Evolutionary conservation across 495 filamentous ascomycete genomes (phyloP), one percentile per base, ranked within the genome.

Genomic region (Opeltia flavorubescens): DNA sequence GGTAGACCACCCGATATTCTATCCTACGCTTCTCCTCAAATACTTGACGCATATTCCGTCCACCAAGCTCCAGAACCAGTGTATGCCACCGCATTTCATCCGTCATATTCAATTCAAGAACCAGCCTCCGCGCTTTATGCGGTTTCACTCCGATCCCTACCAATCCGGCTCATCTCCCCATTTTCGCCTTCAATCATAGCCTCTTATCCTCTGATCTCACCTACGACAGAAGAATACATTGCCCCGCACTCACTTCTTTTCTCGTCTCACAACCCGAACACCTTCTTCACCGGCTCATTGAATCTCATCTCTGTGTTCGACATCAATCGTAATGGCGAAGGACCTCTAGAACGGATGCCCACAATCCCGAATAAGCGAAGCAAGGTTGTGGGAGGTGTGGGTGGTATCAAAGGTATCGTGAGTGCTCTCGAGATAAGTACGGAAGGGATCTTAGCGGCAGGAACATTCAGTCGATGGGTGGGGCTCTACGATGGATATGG

Each of bases 401-500:
- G 82, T 9, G 86, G 86, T 7, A 91, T 93, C 79, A 84, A 83
- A 49, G 91, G 91, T 1, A 79, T 83, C 34, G 67, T 95, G 1
- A 83, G 80, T 2, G 77, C 84, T 0, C 60, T 98, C 31, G 61
- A 60, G 6, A 50, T 74, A 30, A 72, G 66, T 46, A 59, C 53
- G 2, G 63, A 71, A 23, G 66, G 70, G 0, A 66, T 94, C 2
- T 63, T 95, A 2, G 89, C 85, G 2, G 88, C 85, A 0, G 91
- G 88, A 1, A 95, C 87, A 1, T 84, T 84, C 60, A 82, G 78
- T 5, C 62, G 89, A 12, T 72, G 78, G 51, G 55, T 95, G 29
- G 86, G 81, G 0, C 62, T 95, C 3, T 95, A 94, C 57, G 85
- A 78, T 50, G 62, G 74, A 2, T 69, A 76, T 41, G 78, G 83